Percentiles rank a stretch among this genome's conserved stretches.
Conservation (phyloP, 345 rosid genomes). For the Dipteronia dyeriana region DNA sequence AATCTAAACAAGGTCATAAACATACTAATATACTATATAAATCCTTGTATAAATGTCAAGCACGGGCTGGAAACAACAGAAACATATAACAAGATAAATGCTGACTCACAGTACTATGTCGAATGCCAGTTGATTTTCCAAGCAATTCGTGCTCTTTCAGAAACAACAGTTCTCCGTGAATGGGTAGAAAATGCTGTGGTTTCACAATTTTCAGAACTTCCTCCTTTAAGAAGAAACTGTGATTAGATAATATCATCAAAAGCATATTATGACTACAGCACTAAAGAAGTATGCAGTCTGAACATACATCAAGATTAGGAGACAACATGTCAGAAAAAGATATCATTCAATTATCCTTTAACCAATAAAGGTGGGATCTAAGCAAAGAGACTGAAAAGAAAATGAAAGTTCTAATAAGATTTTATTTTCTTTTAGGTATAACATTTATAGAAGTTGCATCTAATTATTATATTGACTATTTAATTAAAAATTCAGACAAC, state of each 20-base stretch:
- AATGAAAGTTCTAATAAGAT: not conserved
- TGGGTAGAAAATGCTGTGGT: slow-evolving; percentile 97
- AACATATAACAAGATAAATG: slow-evolving; percentile 11
- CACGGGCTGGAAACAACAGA: not conserved
- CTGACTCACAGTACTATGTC: slow-evolving; percentile 81
- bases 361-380: not conserved
- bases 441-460: not conserved
- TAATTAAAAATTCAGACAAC: not conserved
- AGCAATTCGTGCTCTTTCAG: slow-evolving; percentile 96
- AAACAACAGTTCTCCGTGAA: slow-evolving; percentile 97
- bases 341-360: not conserved
- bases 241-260: slow-evolving; percentile 13
- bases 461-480: not conserved
- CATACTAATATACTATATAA: not conserved
- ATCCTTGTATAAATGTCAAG: not conserved
- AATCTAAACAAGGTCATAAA: not conserved
- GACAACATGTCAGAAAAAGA: not conserved
- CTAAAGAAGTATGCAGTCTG: not conserved
- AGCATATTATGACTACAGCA: not conserved
- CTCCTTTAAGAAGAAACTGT: slow-evolving; percentile 57
- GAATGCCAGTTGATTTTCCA: slow-evolving; percentile 91
- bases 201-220: slow-evolving; percentile 93
- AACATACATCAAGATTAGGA: not conserved
- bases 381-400: not conserved
- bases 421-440: not conserved